Evolutionary conservation across 176 grass and related monocot species (phyloP), one percentile per base, ranked within the genome.

Genomic region (Aegilops umbellulata): DNA sequence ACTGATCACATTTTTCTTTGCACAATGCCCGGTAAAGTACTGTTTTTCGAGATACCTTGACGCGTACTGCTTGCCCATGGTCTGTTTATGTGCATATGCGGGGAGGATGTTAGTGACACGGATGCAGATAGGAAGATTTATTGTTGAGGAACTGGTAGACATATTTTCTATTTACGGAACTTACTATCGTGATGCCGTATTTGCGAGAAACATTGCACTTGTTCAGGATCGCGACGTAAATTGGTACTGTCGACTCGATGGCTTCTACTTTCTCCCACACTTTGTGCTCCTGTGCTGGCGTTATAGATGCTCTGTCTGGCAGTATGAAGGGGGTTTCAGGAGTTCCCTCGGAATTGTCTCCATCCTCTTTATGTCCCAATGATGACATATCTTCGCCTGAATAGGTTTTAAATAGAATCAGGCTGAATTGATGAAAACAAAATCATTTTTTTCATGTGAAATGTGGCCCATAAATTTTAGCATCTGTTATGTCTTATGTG

Each of bases 171-270:
- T 34, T 14, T 46, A 13, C 42, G 10, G 31, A 69, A 38, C 67
- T 69, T 69, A 69, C 66, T 2, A 69, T 9, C 8, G 0, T 22
- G 1, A 4, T 4, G 31, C 66, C 19, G 4, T 4, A 22, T 22
- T 6, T 10, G 8, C 19, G 31, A n/a, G 17, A 4, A 9, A 60
- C 55, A 10, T 81, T 81, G 61, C 41, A 57, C 15, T 61, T 85
- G 24, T 80, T 81, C 83, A 90, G 61, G 67, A 82, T 8, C 17
- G 62, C 49, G 4, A 86, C 88, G 35, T 81, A 90, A 77, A 90
- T 3, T 8, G 83, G 78, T 16, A 51, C 3, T 69, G 44, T 7
- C 1, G 83, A 82, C 7, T 46, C 32, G 11, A 86, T 82, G 23
- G 70, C 19, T 70, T 29, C 13, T 27, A 82, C 78, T 86, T 44